phyloP scores from a whole-genome alignment of 1,284 basidiomycete genomes.

The Malassezia arunalokei region DNA sequence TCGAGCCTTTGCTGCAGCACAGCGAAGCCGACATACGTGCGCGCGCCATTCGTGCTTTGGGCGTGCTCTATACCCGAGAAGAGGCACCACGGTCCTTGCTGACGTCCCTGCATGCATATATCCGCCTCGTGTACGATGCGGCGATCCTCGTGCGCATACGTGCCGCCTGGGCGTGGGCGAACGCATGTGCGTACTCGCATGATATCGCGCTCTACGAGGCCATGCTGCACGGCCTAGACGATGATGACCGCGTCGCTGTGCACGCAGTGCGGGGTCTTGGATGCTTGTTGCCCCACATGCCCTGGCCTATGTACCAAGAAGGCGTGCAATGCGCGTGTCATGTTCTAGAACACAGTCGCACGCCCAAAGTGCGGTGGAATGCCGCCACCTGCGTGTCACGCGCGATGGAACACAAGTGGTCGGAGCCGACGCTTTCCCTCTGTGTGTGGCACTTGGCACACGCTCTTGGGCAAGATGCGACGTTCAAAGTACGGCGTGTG shows the following conservation, averaged over 20 bases:
- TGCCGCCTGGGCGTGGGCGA: slow-evolving; percentile 12
- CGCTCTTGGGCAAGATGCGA: slow-evolving; percentile 4
- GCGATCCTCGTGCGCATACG: not conserved
- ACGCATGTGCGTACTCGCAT: not conserved
- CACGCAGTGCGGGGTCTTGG: slow-evolving; percentile 9
- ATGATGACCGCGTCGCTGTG: slow-evolving; percentile 8
- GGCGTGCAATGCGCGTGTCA: not conserved
- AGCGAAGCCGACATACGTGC: not conserved
- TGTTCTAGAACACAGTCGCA: not conserved
- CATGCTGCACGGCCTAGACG: not conserved
- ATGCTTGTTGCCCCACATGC: not conserved
- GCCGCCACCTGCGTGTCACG: not conserved
- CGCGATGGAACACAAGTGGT: not conserved
- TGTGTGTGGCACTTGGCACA: not conserved
- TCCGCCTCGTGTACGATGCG: slow-evolving; percentile 2
- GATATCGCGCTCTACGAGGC: not conserved
- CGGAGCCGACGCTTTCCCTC: not conserved
- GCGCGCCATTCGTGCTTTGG: slow-evolving; percentile 5
- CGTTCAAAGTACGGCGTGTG: slow-evolving; percentile 11
- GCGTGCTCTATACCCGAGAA: not conserved
- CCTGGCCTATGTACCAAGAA: not conserved
- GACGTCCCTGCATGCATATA: not conserved
- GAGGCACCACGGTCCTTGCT: not conserved
- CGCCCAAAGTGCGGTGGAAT: slow-evolving; percentile 15
- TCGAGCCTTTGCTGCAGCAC: not conserved